Conservation (phyloP, 2,329 filamentous ascomycete species). For the Teratosphaeria zuluensis region DNA sequence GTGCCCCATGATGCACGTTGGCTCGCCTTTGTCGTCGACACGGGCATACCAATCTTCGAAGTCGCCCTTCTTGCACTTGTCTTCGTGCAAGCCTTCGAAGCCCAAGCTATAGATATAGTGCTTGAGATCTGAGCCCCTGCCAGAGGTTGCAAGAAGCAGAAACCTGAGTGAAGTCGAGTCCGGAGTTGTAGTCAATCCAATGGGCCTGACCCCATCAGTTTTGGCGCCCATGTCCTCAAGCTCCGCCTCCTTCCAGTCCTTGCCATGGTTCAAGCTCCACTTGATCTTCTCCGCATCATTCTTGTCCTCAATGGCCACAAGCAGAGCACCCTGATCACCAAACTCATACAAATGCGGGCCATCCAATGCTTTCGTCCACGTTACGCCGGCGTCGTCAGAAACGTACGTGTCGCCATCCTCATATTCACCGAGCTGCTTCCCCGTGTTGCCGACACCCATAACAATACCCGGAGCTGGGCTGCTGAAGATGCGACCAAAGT, state of each 20-base stretch:
- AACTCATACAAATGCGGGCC: constrained; percentile 94
- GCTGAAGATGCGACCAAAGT: constrained; percentile 80
- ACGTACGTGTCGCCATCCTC: constrained; percentile 71
- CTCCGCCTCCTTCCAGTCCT: constrained; percentile 65
- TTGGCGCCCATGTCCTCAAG: constrained; percentile 59
- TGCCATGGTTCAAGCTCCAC: constrained; percentile 86
- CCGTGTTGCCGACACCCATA: constrained; percentile 89
- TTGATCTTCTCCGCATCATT: constrained; percentile 52
- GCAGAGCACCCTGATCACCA: constrained; percentile 80
- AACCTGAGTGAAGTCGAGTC: constrained; percentile 94
- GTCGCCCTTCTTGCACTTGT: constrained; percentile 64
- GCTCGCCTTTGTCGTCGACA: constrained; percentile 65
- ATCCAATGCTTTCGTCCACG: constrained; percentile 65
- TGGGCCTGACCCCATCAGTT: constrained; percentile 56
- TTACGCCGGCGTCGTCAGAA: constrained; percentile 81
- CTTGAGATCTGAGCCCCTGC: constrained; percentile 42
- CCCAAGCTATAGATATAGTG: constrained; percentile 60
- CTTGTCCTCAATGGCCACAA: constrained; percentile 67
- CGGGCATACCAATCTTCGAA: constrained; percentile 86
- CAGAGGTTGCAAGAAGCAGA: constrained; percentile 57
- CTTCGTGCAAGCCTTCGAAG: constrained; percentile 71
- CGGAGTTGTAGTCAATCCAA: constrained; percentile 73
- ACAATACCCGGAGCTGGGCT: constrained; percentile 87
- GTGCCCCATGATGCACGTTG: constrained; percentile 91
- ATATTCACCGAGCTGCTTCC: constrained; percentile 61